phyloP scores from a whole-genome alignment of 495 filamentous ascomycete species.

The Sordaria brevicollis region DNA sequence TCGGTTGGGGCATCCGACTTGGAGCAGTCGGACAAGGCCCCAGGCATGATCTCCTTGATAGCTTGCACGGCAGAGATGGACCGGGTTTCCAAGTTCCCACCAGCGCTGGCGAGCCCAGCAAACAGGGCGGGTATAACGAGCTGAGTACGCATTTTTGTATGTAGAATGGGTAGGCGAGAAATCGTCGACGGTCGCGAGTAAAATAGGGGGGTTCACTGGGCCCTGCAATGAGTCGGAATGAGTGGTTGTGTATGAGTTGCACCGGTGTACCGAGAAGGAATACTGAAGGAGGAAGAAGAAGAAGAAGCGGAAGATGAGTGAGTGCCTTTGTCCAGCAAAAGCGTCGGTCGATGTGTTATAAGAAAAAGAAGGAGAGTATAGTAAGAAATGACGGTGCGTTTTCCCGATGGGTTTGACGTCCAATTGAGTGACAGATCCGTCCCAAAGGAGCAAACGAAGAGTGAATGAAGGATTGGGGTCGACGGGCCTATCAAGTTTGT shows the following conservation, averaged over 20 bases:
- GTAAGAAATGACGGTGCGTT: background rate
- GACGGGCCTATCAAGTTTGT: background rate
- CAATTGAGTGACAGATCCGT: background rate
- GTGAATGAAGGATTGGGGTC: background rate
- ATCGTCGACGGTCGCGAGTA: background rate
- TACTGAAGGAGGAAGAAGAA: background rate
- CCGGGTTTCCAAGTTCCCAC: background rate
- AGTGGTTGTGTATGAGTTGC: background rate
- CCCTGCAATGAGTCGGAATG: background rate
- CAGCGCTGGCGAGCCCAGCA: background rate
- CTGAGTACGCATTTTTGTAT: background rate
- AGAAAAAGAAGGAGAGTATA: background rate
- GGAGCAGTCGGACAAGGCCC: slow-evolving; percentile 34
- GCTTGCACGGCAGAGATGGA: slow-evolving; percentile 30
- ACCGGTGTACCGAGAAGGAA: background rate
- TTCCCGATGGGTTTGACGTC: background rate
- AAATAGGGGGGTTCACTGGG: background rate
- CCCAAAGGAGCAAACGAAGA: background rate
- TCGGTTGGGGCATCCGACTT: slow-evolving; percentile 30
- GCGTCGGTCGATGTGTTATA: background rate
- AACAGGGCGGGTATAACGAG: background rate
- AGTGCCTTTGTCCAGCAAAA: background rate
- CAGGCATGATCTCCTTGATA: slow-evolving; percentile 39
- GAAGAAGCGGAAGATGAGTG: background rate
- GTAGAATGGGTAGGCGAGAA: background rate